Evolutionary conservation across 228 moss, liverwort and hornwort genomes (phyloP).

Genomic region (Sphagnum magellanicum): DNA sequence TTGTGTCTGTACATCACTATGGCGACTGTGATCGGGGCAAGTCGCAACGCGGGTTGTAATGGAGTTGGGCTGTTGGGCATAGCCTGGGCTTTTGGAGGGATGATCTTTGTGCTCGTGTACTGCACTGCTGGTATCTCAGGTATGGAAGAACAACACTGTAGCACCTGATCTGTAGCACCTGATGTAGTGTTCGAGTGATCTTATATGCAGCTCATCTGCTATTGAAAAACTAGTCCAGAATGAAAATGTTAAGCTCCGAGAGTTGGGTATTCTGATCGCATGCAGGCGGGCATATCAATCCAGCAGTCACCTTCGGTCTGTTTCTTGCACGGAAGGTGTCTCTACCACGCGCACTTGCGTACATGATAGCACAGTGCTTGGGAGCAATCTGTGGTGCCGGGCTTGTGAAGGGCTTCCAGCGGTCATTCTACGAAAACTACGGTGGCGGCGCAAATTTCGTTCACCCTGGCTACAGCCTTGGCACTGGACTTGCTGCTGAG

Average conservation of each 20-base stretch:
- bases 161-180: not conserved
- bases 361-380: slow-evolving; percentile 56
- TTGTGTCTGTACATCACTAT: slow-evolving; percentile 51
- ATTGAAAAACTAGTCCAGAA: no score
- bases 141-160: not conserved
- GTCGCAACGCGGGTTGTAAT: slow-evolving; percentile 17
- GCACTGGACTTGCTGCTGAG: slow-evolving; percentile 49
- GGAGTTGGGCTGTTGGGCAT: slow-evolving; percentile 55
- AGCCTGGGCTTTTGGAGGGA: slow-evolving; percentile 56
- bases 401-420: slow-evolving; percentile 52
- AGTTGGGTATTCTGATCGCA: no score
- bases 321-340: slow-evolving; percentile 46
- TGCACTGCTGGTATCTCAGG: slow-evolving; percentile 65
- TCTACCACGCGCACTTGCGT: slow-evolving; percentile 33
- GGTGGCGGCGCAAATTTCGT: slow-evolving; percentile 51
- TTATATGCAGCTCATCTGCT: no score
- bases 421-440: slow-evolving; percentile 31
- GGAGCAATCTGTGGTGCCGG: slow-evolving; percentile 55
- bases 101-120: slow-evolving; percentile 59
- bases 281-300: slow-evolving; percentile 55
- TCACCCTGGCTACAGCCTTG: slow-evolving; percentile 25
- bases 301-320: slow-evolving; percentile 55
- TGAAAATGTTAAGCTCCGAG: no score
- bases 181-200: not conserved
- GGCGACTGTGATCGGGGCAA: slow-evolving; percentile 46